These are phyloP conservation scores for Cyclostephanos invisitatus DNA, from an alignment of 108 stramenopile genomes.

Conservation along the genomic window DNA sequence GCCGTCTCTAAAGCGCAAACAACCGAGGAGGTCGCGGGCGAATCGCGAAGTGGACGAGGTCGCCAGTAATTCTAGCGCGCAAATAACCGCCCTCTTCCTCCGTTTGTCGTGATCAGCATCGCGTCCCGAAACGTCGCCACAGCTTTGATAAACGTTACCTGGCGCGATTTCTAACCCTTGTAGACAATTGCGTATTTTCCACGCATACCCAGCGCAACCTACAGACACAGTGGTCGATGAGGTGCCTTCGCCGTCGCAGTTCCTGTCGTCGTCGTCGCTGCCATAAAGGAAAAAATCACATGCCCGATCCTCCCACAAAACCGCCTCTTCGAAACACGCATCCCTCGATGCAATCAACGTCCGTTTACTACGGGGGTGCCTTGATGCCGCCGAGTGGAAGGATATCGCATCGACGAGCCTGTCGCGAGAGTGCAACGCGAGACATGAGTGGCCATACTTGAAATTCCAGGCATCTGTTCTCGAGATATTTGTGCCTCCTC, in stretches of 20 bases:
- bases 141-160: background rate
- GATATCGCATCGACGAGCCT: slow-evolving; percentile 43
- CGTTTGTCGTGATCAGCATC: background rate
- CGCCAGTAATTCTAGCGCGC: slow-evolving; percentile 27
- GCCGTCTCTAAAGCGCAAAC: slow-evolving; percentile 27
- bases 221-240: background rate
- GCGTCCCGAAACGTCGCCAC: background rate
- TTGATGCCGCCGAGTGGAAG: slow-evolving; percentile 26
- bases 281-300: background rate
- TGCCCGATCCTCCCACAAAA: slow-evolving; percentile 23
- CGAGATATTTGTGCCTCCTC: background rate
- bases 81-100: background rate
- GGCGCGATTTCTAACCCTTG: slow-evolving; percentile 28
- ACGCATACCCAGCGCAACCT: slow-evolving; percentile 31
- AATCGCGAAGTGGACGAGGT: slow-evolving; percentile 33
- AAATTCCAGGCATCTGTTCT: slow-evolving; percentile 23
- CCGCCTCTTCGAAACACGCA: slow-evolving; percentile 34
- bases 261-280: background rate
- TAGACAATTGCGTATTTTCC: slow-evolving; percentile 41
- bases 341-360: slow-evolving; percentile 15
- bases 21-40: slow-evolving; percentile 39
- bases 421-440: slow-evolving; percentile 26
- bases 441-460: slow-evolving; percentile 21
- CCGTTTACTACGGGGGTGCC: background rate
- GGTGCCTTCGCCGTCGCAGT: background rate